Percentiles rank a stretch among this genome's conserved stretches.
These are phyloP conservation scores for Calocybe indica DNA, from an alignment of 768 basidiomycete genomes.

Conservation along the genomic window DNA sequence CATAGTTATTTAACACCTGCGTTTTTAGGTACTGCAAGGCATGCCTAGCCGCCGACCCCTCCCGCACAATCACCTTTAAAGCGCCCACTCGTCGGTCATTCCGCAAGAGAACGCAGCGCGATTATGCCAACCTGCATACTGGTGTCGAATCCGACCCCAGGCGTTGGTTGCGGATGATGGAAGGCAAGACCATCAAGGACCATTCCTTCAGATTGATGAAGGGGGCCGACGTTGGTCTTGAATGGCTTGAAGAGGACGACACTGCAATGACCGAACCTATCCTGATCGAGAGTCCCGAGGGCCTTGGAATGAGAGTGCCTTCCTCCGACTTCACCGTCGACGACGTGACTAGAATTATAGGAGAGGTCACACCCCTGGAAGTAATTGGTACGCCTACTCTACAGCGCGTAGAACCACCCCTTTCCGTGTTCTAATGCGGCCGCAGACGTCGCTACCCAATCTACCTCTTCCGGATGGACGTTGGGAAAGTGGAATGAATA, in stretches of 20 bases:
- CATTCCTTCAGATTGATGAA: conserved; percentile 64
- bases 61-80: conserved; percentile 66
- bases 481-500: conserved; percentile 89
- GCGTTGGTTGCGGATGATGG: conserved; percentile 65
- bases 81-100: conserved; percentile 77
- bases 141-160: conserved; percentile 59
- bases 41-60: conserved; percentile 55
- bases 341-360: conserved; percentile 77
- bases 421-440: conserved; percentile 1
- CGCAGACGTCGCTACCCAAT: conserved; percentile 84
- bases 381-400: conserved; percentile 69
- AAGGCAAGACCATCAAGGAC: conserved; percentile 56
- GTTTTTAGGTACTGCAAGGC: conserved; percentile 58
- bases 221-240: conserved; percentile 57
- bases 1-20: conserved; percentile 5
- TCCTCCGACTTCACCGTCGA: conserved; percentile 60
- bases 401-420: not conserved
- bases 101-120: conserved; percentile 65
- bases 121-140: conserved; percentile 73
- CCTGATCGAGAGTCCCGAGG: conserved; percentile 70
- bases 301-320: conserved; percentile 91
- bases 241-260: conserved; percentile 73
- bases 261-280: conserved; percentile 79
- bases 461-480: conserved; percentile 82
- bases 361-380: conserved; percentile 74